These are phyloP conservation scores for Quercus alba DNA, from an alignment of 306 rosid genomes.

Conservation along the genomic window DNA sequence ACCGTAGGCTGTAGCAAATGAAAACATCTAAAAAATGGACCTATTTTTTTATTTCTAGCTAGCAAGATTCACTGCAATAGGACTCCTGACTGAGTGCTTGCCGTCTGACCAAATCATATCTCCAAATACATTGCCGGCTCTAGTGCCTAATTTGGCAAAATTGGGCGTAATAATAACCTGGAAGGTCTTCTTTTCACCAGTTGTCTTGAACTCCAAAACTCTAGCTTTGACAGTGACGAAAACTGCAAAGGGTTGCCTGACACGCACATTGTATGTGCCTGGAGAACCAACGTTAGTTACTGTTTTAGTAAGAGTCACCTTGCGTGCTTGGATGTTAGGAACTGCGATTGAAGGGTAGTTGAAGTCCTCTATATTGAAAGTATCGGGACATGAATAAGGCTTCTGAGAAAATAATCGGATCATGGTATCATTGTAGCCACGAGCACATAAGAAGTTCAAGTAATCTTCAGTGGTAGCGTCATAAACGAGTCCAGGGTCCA, in stretches of 20 bases:
- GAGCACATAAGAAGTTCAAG: conserved; percentile 57
- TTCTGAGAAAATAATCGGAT: conserved; percentile 22
- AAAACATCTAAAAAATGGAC: background rate
- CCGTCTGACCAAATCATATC: conserved; percentile 42
- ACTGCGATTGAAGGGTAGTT: conserved; percentile 66
- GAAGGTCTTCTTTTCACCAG: conserved; percentile 49
- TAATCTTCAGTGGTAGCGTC: conserved; percentile 38
- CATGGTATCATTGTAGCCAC: conserved; percentile 30
- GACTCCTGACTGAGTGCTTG: conserved; percentile 37
- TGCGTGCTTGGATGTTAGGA: background rate
- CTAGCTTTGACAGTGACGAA: conserved; percentile 33
- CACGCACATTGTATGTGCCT: conserved; percentile 27
- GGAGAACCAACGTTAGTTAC: conserved; percentile 56
- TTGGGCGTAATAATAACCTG: conserved; percentile 17
- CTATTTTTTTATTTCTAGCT: background rate
- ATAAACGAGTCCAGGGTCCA: conserved; percentile 65
- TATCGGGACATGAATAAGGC: conserved; percentile 30
- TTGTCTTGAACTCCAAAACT: conserved; percentile 21
- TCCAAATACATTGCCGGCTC: conserved; percentile 25
- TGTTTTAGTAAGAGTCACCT: conserved; percentile 33
- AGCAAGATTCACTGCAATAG: conserved; percentile 21
- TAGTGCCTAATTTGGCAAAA: background rate
- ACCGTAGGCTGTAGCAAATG: too few species aligned
- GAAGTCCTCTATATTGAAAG: conserved; percentile 35
- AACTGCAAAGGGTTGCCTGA: conserved; percentile 32